Percentiles rank a stretch among this genome's conserved stretches.
Conservation (phyloP, 2,329 filamentous ascomycete species). For the Colletotrichum abscissum region DNA sequence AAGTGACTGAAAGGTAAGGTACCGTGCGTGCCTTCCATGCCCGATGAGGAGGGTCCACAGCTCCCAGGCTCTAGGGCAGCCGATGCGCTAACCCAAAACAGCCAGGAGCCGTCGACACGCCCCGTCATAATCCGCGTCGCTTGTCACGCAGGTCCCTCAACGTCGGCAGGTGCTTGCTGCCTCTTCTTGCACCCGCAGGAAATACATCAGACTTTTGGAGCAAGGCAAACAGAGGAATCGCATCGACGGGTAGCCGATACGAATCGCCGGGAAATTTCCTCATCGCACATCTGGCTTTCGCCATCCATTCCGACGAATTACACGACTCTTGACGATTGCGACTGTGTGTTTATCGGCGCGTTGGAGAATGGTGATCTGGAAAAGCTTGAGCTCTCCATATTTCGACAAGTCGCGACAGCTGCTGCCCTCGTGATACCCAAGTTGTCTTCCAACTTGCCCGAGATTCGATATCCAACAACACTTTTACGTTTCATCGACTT, state of each 20-base stretch:
- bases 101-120: constrained; percentile 19
- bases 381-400: constrained; percentile 34
- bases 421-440: constrained; percentile 18
- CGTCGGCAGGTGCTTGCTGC: constrained; percentile 20
- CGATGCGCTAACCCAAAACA: constrained; percentile 24
- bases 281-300: constrained; percentile 1
- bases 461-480: background rate
- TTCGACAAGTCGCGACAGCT: constrained; percentile 37
- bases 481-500: background rate
- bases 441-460: background rate
- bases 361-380: constrained; percentile 34
- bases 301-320: background rate
- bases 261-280: background rate
- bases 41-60: background rate
- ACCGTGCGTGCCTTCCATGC: background rate
- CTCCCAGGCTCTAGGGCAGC: constrained; percentile 6
- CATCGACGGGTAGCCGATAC: constrained; percentile 8
- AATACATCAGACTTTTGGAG: constrained; percentile 13
- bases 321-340: background rate
- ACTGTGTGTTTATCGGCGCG: constrained; percentile 14
- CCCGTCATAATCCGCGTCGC: constrained; percentile 35
- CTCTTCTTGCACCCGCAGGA: constrained; percentile 10
- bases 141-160: constrained; percentile 33
- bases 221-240: constrained; percentile 17
- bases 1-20: background rate